phyloP scores from a whole-genome alignment of 495 filamentous ascomycete genomes.

The Penicillium bialowiezense region DNA sequence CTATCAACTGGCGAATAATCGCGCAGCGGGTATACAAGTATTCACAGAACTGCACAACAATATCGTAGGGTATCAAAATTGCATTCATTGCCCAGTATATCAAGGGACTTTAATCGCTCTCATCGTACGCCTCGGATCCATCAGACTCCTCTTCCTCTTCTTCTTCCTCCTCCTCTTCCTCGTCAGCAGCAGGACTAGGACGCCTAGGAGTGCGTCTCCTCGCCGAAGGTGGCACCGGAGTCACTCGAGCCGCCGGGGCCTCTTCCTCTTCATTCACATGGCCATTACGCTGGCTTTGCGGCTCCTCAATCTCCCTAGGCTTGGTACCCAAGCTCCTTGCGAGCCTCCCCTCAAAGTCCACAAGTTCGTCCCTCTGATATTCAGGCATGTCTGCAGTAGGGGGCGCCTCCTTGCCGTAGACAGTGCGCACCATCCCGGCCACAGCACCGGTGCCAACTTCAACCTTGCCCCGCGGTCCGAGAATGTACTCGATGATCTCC shows the following conservation, averaged over 20 bases:
- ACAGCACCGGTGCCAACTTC: slow-evolving; percentile 77
- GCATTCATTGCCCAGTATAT: too few species aligned
- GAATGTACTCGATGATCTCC: slow-evolving; percentile 70
- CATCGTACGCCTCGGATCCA: background rate
- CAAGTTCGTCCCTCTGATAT: slow-evolving; percentile 24
- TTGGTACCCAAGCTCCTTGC: slow-evolving; percentile 28
- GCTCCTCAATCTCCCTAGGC: background rate
- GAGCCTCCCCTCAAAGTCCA: slow-evolving; percentile 31
- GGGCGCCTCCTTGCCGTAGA: slow-evolving; percentile 45
- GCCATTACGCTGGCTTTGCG: background rate
- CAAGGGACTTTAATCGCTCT: background rate
- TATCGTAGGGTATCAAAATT: too few species aligned
- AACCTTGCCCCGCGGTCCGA: slow-evolving; percentile 80
- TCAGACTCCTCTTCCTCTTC: slow-evolving; percentile 3
- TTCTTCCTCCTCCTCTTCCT: slow-evolving; percentile 15
- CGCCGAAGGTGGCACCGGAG: too few species aligned
- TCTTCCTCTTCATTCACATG: background rate
- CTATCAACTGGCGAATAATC: too few species aligned
- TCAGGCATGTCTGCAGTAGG: slow-evolving; percentile 39
- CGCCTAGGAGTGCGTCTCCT: too few species aligned
- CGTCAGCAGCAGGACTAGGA: slow-evolving; percentile 4
- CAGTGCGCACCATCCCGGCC: slow-evolving; percentile 62
- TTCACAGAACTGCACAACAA: too few species aligned
- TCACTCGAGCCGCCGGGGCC: too few species aligned
- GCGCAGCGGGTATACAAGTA: too few species aligned